Conservation (phyloP, 2,329 filamentous ascomycete species). For the Xylaria polymorpha region DNA sequence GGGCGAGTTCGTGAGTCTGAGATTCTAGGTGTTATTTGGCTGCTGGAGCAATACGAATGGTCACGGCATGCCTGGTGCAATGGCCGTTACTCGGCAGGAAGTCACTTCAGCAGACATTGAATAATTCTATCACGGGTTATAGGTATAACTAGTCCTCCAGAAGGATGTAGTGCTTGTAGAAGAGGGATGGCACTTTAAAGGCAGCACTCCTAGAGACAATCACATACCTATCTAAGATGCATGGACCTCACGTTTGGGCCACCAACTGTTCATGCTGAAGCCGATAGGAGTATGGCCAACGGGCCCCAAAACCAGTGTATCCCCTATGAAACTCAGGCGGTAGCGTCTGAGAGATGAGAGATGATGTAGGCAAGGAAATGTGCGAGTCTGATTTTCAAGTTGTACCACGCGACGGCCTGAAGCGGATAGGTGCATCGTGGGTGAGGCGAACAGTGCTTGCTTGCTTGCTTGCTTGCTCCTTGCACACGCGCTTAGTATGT, state of each 20-base stretch:
- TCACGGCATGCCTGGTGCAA: neutral
- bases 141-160: neutral
- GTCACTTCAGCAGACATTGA: neutral
- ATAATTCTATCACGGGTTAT: conserved; percentile 9
- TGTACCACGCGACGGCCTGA: conserved; percentile 2
- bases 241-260: neutral
- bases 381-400: neutral
- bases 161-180: conserved; percentile 10
- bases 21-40: neutral
- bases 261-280: neutral
- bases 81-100: conserved; percentile 12
- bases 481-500: conserved; percentile 7
- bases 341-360: neutral
- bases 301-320: neutral
- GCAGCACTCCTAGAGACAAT: neutral
- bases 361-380: neutral
- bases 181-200: conserved; percentile 9
- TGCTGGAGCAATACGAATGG: neutral
- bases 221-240: conserved; percentile 4
- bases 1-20: neutral
- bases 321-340: neutral
- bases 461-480: conserved; percentile 6
- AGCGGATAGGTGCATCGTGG: conserved; percentile 27
- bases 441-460: conserved; percentile 12
- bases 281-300: neutral